Percentiles rank a stretch among this genome's conserved stretches.
Evolutionary conservation across 2,329 filamentous ascomycete species (phyloP).

Genomic region (Drechmeria coniospora): DNA sequence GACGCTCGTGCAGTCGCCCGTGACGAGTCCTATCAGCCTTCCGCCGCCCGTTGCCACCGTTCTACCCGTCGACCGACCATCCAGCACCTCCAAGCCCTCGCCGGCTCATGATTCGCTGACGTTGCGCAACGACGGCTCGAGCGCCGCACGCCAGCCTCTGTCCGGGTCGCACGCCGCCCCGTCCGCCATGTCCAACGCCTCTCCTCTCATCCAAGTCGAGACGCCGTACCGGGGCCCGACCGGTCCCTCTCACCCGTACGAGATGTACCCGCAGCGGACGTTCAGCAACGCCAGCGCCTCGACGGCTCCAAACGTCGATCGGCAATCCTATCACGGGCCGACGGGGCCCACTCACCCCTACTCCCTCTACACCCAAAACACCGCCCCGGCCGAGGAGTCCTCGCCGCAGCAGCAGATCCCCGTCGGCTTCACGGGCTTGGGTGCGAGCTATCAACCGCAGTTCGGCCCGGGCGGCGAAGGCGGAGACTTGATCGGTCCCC

Average conservation of each 20-base stretch:
- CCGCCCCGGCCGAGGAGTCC: slow-evolving; percentile 37
- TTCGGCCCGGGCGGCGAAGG: slow-evolving; percentile 74
- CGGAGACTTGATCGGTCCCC: slow-evolving; percentile 73
- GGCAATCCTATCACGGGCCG: slow-evolving; percentile 38
- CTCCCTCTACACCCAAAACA: slow-evolving; percentile 70
- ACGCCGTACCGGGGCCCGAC: slow-evolving; percentile 55
- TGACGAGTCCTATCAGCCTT: no score
- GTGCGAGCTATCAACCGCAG: slow-evolving; percentile 53
- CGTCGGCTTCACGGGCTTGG: slow-evolving; percentile 59
- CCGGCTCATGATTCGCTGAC: slow-evolving; percentile 32
- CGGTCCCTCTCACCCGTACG: slow-evolving; percentile 71
- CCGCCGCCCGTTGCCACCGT: slow-evolving; percentile 6
- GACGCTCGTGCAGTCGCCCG: no score
- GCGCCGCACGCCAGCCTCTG: slow-evolving; percentile 5
- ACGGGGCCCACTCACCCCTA: slow-evolving; percentile 72
- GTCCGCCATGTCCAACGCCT: slow-evolving; percentile 18
- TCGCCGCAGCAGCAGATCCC: slow-evolving; percentile 33
- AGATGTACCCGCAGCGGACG: slow-evolving; percentile 62
- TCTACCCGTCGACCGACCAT: slow-evolving; percentile 24
- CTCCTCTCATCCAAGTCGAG: slow-evolving; percentile 29
- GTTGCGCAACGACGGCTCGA: slow-evolving; percentile 34
- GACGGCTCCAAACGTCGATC: slow-evolving; percentile 29
- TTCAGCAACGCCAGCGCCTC: slow-evolving; percentile 60
- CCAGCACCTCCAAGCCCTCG: slow-evolving; percentile 41
- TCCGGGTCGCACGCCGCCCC: slow-evolving; percentile 1